Evolutionary conservation across 495 filamentous ascomycete genomes (phyloP).

Genomic region (Daldinia decipiens): DNA sequence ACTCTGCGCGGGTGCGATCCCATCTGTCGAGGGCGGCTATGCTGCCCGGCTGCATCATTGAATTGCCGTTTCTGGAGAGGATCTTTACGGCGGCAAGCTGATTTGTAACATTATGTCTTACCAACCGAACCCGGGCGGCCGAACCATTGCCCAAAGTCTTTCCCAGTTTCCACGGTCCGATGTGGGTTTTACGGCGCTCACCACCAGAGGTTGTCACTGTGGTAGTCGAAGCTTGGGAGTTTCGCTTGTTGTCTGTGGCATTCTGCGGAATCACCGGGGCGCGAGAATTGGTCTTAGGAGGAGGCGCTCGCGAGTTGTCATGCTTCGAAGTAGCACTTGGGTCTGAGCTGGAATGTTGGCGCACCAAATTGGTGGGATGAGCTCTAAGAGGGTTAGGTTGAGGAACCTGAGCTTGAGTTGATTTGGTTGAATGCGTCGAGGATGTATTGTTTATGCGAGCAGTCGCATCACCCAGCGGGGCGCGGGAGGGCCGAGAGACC

Average conservation of each 20-base stretch:
- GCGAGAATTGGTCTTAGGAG: neutral
- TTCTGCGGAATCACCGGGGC: conserved; percentile 63
- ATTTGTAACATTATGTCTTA: conserved; percentile 76
- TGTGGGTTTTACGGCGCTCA: conserved; percentile 76
- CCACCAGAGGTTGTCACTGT: conserved; percentile 65
- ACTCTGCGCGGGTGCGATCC: conserved; percentile 57
- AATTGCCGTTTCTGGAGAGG: conserved; percentile 78
- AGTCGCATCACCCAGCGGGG: conserved; percentile 61
- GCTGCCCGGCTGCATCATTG: conserved; percentile 77
- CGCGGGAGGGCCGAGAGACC: conserved; percentile 47
- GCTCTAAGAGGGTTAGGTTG: conserved; percentile 40
- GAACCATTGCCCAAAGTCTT: conserved; percentile 86
- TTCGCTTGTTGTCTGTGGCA: conserved; percentile 65
- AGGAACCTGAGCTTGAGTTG: neutral
- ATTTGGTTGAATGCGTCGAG: conserved; percentile 32
- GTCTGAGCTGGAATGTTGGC: conserved; percentile 22
- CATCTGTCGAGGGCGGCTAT: conserved; percentile 74
- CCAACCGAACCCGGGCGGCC: conserved; percentile 83
- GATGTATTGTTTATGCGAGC: conserved; percentile 55
- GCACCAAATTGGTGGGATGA: conserved; percentile 38
- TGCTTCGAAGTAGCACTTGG: conserved; percentile 34
- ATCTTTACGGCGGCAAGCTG: conserved; percentile 93
- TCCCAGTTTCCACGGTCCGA: conserved; percentile 91
- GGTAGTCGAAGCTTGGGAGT: conserved; percentile 78
- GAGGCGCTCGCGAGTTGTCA: conserved; percentile 24